phyloP scores from a whole-genome alignment of 768 basidiomycete species.

The Butyriboletus loyo region DNA sequence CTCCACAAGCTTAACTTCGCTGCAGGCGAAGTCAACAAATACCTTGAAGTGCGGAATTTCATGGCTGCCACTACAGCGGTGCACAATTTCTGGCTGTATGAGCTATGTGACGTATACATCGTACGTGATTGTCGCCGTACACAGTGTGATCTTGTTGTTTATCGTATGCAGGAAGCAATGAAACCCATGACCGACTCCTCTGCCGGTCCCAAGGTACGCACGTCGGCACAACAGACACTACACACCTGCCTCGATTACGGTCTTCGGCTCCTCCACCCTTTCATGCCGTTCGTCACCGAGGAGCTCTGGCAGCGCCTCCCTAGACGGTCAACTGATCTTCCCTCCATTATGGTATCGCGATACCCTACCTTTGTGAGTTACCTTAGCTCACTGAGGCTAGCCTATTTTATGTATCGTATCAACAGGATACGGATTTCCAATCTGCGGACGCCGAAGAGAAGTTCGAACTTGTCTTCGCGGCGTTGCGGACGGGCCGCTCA shows the following conservation, averaged over 20 bases:
- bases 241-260: conserved; percentile 94
- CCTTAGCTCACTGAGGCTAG: neutral
- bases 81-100: conserved; percentile 97
- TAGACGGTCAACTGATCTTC: conserved; percentile 72
- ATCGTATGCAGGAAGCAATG: conserved; percentile 80
- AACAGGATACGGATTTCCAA: conserved; percentile 57
- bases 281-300: conserved; percentile 99
- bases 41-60: conserved; percentile 82
- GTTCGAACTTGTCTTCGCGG: conserved; percentile 83
- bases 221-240: conserved; percentile 91
- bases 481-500: conserved; percentile 55
- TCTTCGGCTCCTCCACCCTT: conserved; percentile 87
- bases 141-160: neutral
- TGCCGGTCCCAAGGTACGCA: conserved; percentile 55
- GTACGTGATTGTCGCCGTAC: conserved; percentile 43
- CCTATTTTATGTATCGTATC: neutral
- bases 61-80: conserved; percentile 83
- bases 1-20: conserved; percentile 90
- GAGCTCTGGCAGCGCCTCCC: conserved; percentile 98
- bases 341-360: conserved; percentile 85
- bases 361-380: conserved; percentile 76
- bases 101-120: conserved; percentile 99
- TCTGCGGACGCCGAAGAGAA: conserved; percentile 74
- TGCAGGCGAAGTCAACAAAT: conserved; percentile 68
- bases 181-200: conserved; percentile 93